Percentiles rank a stretch among this genome's conserved stretches.
Evolutionary conservation across 1,139 yeast genomes (phyloP).

Genomic region (Barnettozyma hawaiiensis): DNA sequence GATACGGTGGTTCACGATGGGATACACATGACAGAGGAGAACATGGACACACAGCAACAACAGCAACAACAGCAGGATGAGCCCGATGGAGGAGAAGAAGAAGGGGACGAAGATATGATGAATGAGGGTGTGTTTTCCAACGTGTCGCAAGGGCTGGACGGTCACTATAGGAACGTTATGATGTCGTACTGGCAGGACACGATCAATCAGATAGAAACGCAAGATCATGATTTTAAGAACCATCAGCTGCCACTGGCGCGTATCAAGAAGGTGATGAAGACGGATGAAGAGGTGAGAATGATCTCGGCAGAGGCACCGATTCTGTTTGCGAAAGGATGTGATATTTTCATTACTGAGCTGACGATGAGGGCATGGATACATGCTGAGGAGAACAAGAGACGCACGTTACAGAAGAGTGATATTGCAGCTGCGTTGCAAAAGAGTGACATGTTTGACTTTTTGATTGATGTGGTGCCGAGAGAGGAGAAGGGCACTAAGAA

Average conservation of each 20-base stretch:
- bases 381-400: constrained; percentile 90
- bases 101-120: constrained; percentile 34
- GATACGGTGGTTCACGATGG: not conserved
- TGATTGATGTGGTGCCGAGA: constrained; percentile 93
- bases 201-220: constrained; percentile 83
- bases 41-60: not conserved
- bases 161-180: constrained; percentile 80
- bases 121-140: constrained; percentile 74
- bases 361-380: constrained; percentile 99
- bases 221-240: constrained; percentile 85
- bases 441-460: constrained; percentile 94
- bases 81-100: constrained; percentile 27
- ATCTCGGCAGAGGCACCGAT: constrained; percentile 98
- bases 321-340: constrained; percentile 95
- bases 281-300: constrained; percentile 96
- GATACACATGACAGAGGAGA: not conserved
- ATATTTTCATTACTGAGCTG: constrained; percentile 88
- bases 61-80: constrained; percentile 10
- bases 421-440: constrained; percentile 93
- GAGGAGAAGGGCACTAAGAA: constrained; percentile 42
- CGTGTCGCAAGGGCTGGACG: constrained; percentile 88
- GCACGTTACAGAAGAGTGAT: constrained; percentile 90
- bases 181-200: constrained; percentile 97
- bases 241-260: constrained; percentile 94
- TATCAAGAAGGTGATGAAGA: constrained; percentile 90